A percentile compares a stretch with the other conserved stretches of the same genome.
Conservation (phyloP, 495 filamentous ascomycete genomes). For the Pseudevernia furfuracea region DNA sequence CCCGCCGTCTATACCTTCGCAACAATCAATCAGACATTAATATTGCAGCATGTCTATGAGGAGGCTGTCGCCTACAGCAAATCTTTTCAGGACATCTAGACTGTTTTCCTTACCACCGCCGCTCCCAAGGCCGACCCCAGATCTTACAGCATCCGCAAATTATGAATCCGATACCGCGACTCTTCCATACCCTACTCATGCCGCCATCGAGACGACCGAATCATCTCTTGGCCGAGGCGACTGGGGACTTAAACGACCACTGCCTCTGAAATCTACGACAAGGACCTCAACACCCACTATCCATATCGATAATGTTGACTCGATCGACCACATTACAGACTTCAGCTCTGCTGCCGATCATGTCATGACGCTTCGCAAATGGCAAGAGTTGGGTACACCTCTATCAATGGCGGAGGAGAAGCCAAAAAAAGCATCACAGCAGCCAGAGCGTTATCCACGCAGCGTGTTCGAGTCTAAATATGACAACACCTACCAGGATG, state of each 20-base stretch:
- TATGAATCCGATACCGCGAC: constrained; percentile 60
- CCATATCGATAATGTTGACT: constrained; percentile 67
- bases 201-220: constrained; percentile 71
- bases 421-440: constrained; percentile 14
- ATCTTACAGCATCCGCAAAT: constrained; percentile 36
- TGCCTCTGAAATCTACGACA: constrained; percentile 65
- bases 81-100: constrained; percentile 55
- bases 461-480: constrained; percentile 45
- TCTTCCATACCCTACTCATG: constrained; percentile 68
- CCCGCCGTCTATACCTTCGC: no score
- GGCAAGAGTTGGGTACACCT: constrained; percentile 69
- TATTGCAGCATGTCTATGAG: constrained; percentile 39
- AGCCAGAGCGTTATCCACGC: constrained; percentile 22
- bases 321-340: constrained; percentile 84
- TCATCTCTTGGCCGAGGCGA: constrained; percentile 73
- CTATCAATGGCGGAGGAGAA: constrained; percentile 44
- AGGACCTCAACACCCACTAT: constrained; percentile 63
- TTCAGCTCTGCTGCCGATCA: constrained; percentile 81
- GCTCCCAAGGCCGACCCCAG: constrained; percentile 39
- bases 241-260: constrained; percentile 86
- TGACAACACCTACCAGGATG: constrained; percentile 41
- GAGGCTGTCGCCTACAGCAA: constrained; percentile 53
- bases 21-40: background rate
- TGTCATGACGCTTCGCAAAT: constrained; percentile 73
- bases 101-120: constrained; percentile 57